Evolutionary conservation across 495 filamentous ascomycete genomes (phyloP), one percentile per base, ranked within the genome.

Genomic region (Penicillium arizonense): DNA sequence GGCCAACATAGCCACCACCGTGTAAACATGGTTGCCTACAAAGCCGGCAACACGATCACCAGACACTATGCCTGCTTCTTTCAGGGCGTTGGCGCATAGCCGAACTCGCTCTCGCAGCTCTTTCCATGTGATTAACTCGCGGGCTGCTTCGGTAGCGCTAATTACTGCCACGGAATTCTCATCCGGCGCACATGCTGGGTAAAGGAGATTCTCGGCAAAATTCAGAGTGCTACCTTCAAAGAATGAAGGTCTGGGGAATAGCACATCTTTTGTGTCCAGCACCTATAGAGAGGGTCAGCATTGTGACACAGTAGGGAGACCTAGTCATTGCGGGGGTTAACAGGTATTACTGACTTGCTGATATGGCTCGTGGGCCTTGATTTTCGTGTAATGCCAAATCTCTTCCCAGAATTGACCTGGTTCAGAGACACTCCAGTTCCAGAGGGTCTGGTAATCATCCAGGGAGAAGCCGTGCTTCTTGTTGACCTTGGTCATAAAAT

Each of bases 161-260:
- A 94, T 85, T 21, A 92, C 73, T 20, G 89, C 90, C 16, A 77
- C 60, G 3, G 69, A 66, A 48, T 83, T 72, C 43, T 84, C 81
- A 53, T 82, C 71, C 21, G 83, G 82, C 16, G 78, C 65, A 38
- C 76, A 77, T 12, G 75, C 70, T 5, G 92, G 91, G 64, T 83
- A 96, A 6, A 97, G 80, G 28, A 97, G 78, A 68, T 97, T 97
- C 73, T 96, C 89, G 20, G 91, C 90, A 67, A 96, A 96, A 63
- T 97, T 97, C 49, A 96, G 73, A 41, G 72, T 83, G 16, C 88
- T 83, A 6, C 86, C 87, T 36, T 81, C 67, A 64, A 96, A 98
- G 76, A 96, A 97, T 23, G 78, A 71, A 2, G 94, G 91, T 35
- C 88, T 82, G 11, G 94, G 94, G 62, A 94, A 97, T 72, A 98